phyloP scores from a whole-genome alignment of 1,284 basidiomycete genomes.

The Boletus sp. region DNA sequence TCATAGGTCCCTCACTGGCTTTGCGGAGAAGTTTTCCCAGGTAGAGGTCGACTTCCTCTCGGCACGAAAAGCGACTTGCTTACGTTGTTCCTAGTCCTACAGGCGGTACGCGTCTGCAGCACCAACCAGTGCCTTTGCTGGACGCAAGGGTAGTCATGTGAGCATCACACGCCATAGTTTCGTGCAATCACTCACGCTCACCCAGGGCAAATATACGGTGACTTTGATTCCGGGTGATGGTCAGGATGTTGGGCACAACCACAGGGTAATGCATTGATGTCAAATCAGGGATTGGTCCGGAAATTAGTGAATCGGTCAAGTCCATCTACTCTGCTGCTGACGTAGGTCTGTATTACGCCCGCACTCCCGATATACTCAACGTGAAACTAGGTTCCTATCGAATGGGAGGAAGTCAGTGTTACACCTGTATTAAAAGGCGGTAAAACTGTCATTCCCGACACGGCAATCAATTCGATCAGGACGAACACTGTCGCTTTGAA shows the following conservation, averaged over 20 bases:
- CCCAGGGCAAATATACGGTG: constrained; percentile 91
- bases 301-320: constrained; percentile 96
- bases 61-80: constrained; percentile 12
- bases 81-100: constrained; percentile 40
- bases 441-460: constrained; percentile 95
- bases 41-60: constrained; percentile 32
- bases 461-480: constrained; percentile 88
- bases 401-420: constrained; percentile 99
- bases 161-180: constrained; percentile 30
- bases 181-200: constrained; percentile 5
- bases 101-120: constrained; percentile 69
- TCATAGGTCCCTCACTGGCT: constrained; percentile 50
- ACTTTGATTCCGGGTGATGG: constrained; percentile 92
- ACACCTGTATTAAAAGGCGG: constrained; percentile 92
- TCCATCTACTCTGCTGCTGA: constrained; percentile 88
- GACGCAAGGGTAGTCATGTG: constrained; percentile 83
- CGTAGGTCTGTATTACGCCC: constrained; percentile 39
- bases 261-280: constrained; percentile 19
- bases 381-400: constrained; percentile 75
- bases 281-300: constrained; percentile 88
- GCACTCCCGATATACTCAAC: constrained; percentile 4
- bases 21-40: constrained; percentile 47
- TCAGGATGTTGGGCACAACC: constrained; percentile 39
- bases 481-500: constrained; percentile 98
- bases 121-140: constrained; percentile 82